Evolutionary conservation across 805 yeast species (phyloP), one percentile per base, ranked within the genome.

Genomic region (Kodamaea kakaduensis): DNA sequence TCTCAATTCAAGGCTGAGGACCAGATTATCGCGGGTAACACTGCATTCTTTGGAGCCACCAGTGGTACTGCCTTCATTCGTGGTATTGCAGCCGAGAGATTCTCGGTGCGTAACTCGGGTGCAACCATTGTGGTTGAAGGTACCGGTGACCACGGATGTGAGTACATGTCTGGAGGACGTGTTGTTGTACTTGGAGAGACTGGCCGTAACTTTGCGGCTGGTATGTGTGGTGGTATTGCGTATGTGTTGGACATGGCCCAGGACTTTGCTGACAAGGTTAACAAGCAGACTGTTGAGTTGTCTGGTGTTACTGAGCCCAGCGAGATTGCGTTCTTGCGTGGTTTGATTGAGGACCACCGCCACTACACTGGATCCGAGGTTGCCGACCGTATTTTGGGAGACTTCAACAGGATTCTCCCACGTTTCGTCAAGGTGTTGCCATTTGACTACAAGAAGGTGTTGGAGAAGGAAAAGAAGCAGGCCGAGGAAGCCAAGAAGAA

Each of bases 141-240:
- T 56, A 81, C 85, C 45, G 98, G 98, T 69, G 96, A 90, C 61
- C 97, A 90, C 61, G 98, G 98, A 34, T 90, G 97, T 69, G 98
- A 90, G 67, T 90, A 90, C 68, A 90, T 90, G 98, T 89, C 97
- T 50, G 97, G 98, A 61, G 98, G 98, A 59, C 79, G 97, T 52
- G 96, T 93, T 43, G 87, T 90, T 56, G 88, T 90, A 31, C 75
- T 90, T 48, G 96, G 97, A 31, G 67, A 79, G 41, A 85, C 96
- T 51, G 97, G 96, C 40, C 78, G 97, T 45, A 82, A 88, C 71
- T 84, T 84, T 59, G 96, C 85, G 43, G 96, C 98, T 38, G 98
- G 98, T 71, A 93, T 93, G 84, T 89, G 97, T 51, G 98, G 98
- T 66, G 98, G 98, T 78, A 90, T 93, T 61, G 95, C 96, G 10